phyloP scores from a whole-genome alignment of 2,329 filamentous ascomycete species.

The Xylaria digitata region DNA sequence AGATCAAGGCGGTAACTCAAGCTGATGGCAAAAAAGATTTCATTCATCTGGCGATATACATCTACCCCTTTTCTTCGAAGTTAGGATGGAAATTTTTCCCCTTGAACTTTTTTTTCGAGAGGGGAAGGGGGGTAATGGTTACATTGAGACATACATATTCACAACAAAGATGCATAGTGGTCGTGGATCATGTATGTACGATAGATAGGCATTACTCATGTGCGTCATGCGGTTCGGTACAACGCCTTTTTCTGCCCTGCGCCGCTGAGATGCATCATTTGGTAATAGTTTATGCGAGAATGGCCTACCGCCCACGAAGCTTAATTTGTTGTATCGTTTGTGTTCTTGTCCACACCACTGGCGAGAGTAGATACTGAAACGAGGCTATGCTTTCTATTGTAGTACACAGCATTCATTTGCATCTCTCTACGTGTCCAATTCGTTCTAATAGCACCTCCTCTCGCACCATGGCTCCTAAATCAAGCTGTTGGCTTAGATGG shows the following conservation, averaged over 20 bases:
- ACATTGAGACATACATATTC: slow-evolving; percentile 19
- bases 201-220: slow-evolving; percentile 18
- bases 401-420: background rate
- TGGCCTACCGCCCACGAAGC: slow-evolving; percentile 4
- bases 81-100: background rate
- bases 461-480: slow-evolving; percentile 20
- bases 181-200: slow-evolving; percentile 31
- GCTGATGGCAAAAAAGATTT: background rate
- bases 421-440: background rate
- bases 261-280: slow-evolving; percentile 27
- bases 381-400: background rate
- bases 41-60: slow-evolving; percentile 10
- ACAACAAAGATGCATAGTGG: slow-evolving; percentile 15
- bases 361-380: slow-evolving; percentile 1
- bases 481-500: slow-evolving; percentile 2
- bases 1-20: background rate
- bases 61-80: slow-evolving; percentile 13
- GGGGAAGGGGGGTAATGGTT: slow-evolving; percentile 23
- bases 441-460: background rate
- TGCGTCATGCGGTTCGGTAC: slow-evolving; percentile 28
- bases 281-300: slow-evolving; percentile 15
- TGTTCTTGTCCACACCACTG: background rate
- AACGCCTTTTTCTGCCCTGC: slow-evolving; percentile 17
- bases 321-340: slow-evolving; percentile 11
- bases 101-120: background rate